Conservation (phyloP, 1,284 basidiomycete species). For the Fomitopsis palustris region DNA sequence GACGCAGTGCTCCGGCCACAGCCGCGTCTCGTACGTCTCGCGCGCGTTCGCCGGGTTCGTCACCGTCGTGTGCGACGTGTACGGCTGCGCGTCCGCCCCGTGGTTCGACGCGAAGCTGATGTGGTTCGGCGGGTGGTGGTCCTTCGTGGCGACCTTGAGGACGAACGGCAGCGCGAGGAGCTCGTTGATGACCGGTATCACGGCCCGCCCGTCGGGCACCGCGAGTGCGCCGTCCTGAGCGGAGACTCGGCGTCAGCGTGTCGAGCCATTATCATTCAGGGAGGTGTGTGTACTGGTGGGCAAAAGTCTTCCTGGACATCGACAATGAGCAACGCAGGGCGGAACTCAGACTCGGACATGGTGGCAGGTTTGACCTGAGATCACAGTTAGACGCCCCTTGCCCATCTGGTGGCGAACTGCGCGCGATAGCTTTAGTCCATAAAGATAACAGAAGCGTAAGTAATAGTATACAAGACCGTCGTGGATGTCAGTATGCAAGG, state of each 20-base stretch:
- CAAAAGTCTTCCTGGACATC: constrained; percentile 68
- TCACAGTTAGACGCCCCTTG: neutral
- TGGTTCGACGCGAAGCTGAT: constrained; percentile 64
- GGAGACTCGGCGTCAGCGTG: neutral
- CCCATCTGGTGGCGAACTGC: neutral
- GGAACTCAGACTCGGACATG: constrained; percentile 13
- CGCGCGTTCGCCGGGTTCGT: constrained; percentile 28
- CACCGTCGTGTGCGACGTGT: constrained; percentile 40
- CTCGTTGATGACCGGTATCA: constrained; percentile 42
- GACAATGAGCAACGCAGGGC: constrained; percentile 46
- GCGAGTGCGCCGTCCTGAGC: constrained; percentile 47
- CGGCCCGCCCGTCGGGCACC: constrained; percentile 42
- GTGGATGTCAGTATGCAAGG: neutral
- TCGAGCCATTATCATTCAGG: neutral
- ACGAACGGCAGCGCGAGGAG: constrained; percentile 40
- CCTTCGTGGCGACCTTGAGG: constrained; percentile 44
- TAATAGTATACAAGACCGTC: neutral
- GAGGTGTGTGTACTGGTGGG: constrained; percentile 36
- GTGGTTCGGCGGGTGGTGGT: constrained; percentile 55
- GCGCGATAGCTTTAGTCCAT: neutral
- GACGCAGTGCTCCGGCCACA: constrained; percentile 67
- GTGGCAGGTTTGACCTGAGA: neutral
- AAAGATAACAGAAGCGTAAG: neutral
- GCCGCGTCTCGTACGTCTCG: constrained; percentile 37
- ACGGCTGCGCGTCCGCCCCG: constrained; percentile 31